Evolutionary conservation across 371 early-diverging fungal species (phyloP), one percentile per base, ranked within the genome.

Genomic region (Mortierella sp.): DNA sequence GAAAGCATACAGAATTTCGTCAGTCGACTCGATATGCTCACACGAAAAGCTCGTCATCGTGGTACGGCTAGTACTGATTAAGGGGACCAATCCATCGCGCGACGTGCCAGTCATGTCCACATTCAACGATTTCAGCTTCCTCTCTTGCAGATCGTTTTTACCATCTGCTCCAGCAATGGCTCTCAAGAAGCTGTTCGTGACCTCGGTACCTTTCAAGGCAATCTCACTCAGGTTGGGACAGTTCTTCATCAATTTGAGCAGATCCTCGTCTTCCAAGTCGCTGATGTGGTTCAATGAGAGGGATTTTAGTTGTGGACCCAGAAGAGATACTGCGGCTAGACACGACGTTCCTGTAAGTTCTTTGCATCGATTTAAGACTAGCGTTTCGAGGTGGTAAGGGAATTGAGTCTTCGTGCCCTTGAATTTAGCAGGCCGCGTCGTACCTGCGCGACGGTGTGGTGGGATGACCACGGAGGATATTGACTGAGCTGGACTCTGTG

Each of bases 341-440:
- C 59, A 61, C 0, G 65, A 39, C 6, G 37, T 55, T 18, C 72
- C 77, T 1, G 58, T 52, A n/a, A 77, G 40, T 3, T 72, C 62
- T 5, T 14, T 40, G 54, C 72, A 77, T 18, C 58, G n/a, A 30
- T 71, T 68, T 11, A 77, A 57, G 47, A 57, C n/a, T 24, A 77
- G 16, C 12, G 30, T 37, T 28, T 77, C 68, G 47, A 77, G 77
- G 18, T 40, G 40, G 32, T 51, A 72, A 1, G 77, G 77, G 55
- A 71, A 77, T 11, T 39, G 71, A 16, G 71, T 76, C 32, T 51
- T 63, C 43, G 60, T 63, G 26, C 71, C 76, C 28, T 76, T 77
- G 72, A 67, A 71, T 37, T 67, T 77, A 2, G 62, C 68, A 28
- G 72, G 68, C 6, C 71, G 67, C 0, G 71, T 68, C n/a, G 77